These are phyloP conservation scores for Cytospora leucostoma DNA, from an alignment of 2,329 filamentous ascomycete species.

Conservation along the genomic window DNA sequence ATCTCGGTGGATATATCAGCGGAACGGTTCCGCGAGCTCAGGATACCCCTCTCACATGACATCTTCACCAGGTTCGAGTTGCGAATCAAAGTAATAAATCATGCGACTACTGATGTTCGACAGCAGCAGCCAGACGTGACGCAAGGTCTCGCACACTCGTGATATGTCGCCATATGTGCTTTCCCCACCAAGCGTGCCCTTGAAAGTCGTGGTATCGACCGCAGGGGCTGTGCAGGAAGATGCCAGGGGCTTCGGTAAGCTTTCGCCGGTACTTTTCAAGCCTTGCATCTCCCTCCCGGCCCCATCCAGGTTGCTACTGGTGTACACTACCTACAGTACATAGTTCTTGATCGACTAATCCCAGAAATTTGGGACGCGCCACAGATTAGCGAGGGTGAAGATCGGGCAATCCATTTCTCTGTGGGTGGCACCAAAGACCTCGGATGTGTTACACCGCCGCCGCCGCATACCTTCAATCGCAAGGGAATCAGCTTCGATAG, in stretches of 20 bases:
- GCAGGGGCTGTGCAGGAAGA: neutral
- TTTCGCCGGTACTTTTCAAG: neutral
- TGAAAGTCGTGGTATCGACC: neutral
- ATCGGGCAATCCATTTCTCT: neutral
- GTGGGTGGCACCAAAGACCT: neutral
- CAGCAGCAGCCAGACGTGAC: conserved; percentile 7
- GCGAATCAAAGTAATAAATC: neutral
- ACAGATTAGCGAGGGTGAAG: neutral
- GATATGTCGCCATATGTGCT: neutral
- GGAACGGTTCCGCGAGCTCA: conserved; percentile 11
- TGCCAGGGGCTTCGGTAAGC: neutral
- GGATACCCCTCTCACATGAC: conserved; percentile 23
- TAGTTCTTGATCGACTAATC: neutral
- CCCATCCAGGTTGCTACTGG: neutral
- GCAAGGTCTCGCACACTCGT: neutral
- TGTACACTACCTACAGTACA: neutral
- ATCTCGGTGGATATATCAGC: conserved; percentile 2
- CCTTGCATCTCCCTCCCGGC: neutral
- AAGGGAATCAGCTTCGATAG: neutral
- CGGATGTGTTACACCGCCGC: neutral
- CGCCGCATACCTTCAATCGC: neutral
- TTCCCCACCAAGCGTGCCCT: neutral
- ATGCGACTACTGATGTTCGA: conserved; percentile 13
- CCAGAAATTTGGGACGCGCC: neutral
- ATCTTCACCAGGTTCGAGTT: neutral